Evolutionary conservation across 176 grass and related monocot genomes (phyloP), one percentile per base, ranked within the genome.

Genomic region (Carex littledalei): DNA sequence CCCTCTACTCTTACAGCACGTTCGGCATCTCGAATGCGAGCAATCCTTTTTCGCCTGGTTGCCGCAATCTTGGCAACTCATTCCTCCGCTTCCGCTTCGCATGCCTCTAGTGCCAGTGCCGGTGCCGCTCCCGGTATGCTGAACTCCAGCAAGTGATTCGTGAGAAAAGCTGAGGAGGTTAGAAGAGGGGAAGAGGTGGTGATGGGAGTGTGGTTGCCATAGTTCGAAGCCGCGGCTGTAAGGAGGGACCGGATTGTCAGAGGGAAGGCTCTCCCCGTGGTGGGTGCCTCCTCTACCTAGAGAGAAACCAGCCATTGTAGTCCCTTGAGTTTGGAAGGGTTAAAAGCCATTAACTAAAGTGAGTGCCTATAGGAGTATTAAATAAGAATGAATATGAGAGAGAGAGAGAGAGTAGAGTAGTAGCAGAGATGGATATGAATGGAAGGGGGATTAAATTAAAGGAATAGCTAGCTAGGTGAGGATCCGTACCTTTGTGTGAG

Each of bases 21-120:
- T 91, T n/a, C 89, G 83, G 84, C 89, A 91, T 20, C 89, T 53
- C 53, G 85, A 24, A 65, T 91, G 79, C 0, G 45, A 4, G 86
- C 89, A 91, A 81, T 88, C 89, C 66, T 91, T 91, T 78, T 91
- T 91, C 12, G 89, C 89, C 69, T 88, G 86, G 83, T 91, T 91
- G 34, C 89, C 89, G 79, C 89, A 91, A 58, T 91, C 89, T 70
- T 88, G 89, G 62, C 89, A 91, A 78, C 79, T 91, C 16, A 68
- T 65, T 8, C 86, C 82, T 2, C 86, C 86, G 29, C 87, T 79
- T 56, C 47, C 81, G 2, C 37, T 47, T 34, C 45, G 56, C n/a
- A 32, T 78, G n/a, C 77, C 16, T 29, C 41, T n/a, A 24, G 80
- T 31, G 41, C 81, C 22, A 5, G 39, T 15, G 39, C n/a, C 63